These are phyloP conservation scores for Cladorrhinum samala DNA, from an alignment of 495 filamentous ascomycete species.

Conservation along the genomic window DNA sequence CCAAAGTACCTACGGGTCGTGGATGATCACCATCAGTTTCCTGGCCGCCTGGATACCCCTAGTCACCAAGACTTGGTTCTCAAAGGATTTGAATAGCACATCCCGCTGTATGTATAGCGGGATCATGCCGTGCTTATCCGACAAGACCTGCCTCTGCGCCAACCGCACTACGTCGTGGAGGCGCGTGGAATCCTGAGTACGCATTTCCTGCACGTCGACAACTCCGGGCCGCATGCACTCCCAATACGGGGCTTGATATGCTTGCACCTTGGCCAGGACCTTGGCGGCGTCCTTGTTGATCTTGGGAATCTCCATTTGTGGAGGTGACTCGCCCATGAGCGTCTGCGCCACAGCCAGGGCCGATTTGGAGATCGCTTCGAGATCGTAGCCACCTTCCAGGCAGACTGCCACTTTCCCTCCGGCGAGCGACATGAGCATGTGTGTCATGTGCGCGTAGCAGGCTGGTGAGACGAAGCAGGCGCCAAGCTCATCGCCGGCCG, in stretches of 20 bases:
- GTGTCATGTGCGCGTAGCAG: slow-evolving; percentile 97
- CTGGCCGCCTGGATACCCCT: slow-evolving; percentile 29
- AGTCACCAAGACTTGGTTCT: slow-evolving; percentile 86
- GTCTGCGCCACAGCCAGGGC: slow-evolving; percentile 87
- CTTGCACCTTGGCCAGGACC: slow-evolving; percentile 45
- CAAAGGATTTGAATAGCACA: slow-evolving; percentile 66
- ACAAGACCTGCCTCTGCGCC: slow-evolving; percentile 63
- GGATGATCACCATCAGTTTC: slow-evolving; percentile 68
- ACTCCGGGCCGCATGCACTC: slow-evolving; percentile 52
- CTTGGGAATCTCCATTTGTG: slow-evolving; percentile 49
- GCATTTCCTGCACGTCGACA: slow-evolving; percentile 37
- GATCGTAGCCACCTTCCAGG: slow-evolving; percentile 93
- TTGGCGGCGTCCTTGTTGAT: slow-evolving; percentile 45
- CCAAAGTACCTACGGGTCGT: slow-evolving; percentile 70
- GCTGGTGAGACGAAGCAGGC: slow-evolving; percentile 84
- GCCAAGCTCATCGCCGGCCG: slow-evolving; percentile 84
- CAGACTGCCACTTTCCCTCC: slow-evolving; percentile 86
- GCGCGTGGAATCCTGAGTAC: slow-evolving; percentile 25
- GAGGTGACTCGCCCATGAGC: slow-evolving; percentile 90
- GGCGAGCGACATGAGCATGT: slow-evolving; percentile 97
- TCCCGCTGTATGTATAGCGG: slow-evolving; percentile 67
- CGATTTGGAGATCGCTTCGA: slow-evolving; percentile 83
- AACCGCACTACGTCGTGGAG: slow-evolving; percentile 65
- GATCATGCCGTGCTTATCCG: slow-evolving; percentile 65
- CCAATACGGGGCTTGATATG: slow-evolving; percentile 53